Conservation (phyloP, 2,329 filamentous ascomycete species). For the Tolypocladium inflatum region DNA sequence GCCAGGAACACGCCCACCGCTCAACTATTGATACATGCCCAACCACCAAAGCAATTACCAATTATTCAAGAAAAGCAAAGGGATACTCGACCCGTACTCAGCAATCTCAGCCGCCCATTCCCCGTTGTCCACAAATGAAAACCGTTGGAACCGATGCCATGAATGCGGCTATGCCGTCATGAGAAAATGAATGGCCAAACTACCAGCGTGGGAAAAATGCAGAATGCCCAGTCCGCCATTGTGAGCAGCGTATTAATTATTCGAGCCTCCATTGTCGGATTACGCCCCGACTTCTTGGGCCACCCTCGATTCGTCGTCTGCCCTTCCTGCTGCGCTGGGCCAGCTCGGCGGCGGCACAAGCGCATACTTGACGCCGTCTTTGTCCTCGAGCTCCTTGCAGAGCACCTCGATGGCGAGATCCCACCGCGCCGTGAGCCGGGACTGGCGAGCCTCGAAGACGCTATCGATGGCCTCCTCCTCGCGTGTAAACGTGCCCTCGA, state of each 20-base stretch:
- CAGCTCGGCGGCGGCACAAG: conserved; percentile 20
- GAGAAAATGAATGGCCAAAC: neutral
- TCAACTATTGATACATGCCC: too few relatives aligned
- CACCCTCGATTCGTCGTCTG: neutral
- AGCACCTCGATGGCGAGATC: conserved; percentile 41
- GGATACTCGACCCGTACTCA: neutral
- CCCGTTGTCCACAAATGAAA: neutral
- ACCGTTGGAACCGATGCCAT: neutral
- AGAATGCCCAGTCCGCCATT: neutral
- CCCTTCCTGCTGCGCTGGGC: conserved; percentile 9
- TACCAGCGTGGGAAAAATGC: neutral
- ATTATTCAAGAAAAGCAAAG: too few relatives aligned
- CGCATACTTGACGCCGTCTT: conserved; percentile 33
- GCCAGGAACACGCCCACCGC: too few relatives aligned
- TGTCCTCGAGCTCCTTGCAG: conserved; percentile 40
- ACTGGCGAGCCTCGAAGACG: conserved; percentile 35
- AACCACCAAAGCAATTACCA: neutral
- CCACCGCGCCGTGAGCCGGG: conserved; percentile 40
- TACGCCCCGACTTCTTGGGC: neutral
- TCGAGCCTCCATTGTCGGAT: neutral
- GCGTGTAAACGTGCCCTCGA: conserved; percentile 35
- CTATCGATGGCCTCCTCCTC: conserved; percentile 39
- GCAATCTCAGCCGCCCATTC: neutral
- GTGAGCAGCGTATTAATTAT: neutral
- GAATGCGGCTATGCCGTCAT: neutral